Conservation (phyloP, 108 stramenopile genomes). For the Nitzschia inconspicua region DNA sequence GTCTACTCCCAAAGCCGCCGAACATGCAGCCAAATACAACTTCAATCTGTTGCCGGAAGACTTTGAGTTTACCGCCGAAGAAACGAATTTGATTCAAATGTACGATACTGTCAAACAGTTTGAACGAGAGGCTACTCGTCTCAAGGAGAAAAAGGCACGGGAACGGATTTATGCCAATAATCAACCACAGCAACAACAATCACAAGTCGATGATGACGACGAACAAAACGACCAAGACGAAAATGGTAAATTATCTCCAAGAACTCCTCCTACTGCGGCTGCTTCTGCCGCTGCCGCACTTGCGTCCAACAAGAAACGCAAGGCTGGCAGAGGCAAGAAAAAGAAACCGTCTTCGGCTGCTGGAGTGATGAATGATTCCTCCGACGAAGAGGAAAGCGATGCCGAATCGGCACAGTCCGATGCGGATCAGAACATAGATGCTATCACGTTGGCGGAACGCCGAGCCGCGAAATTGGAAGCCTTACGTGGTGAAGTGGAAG, state of each 20-base stretch:
- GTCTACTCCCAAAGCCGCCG: too few relatives aligned
- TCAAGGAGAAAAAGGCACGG: constrained; percentile 72
- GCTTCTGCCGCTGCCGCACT: constrained; percentile 3
- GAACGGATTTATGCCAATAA: constrained; percentile 57
- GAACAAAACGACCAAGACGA: constrained; percentile 6
- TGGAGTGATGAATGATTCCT: background rate
- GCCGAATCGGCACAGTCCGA: constrained; percentile 14
- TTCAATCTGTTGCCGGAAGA: constrained; percentile 37
- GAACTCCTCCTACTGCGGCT: background rate
- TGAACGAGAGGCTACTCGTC: constrained; percentile 58
- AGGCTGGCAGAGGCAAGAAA: constrained; percentile 9
- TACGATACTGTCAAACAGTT: constrained; percentile 65
- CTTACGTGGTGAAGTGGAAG: constrained; percentile 46
- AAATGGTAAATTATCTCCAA: background rate
- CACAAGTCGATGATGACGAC: constrained; percentile 1
- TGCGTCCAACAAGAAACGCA: constrained; percentile 4
- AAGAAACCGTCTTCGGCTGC: background rate
- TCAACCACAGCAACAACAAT: constrained; percentile 11
- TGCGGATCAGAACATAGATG: constrained; percentile 22
- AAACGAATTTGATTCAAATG: constrained; percentile 54
- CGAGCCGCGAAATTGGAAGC: constrained; percentile 48
- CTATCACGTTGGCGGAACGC: constrained; percentile 14
- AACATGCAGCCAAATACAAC: constrained; percentile 20
- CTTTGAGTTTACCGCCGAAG: constrained; percentile 66
- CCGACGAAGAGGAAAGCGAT: constrained; percentile 7